These are phyloP conservation scores for Cyclanthera cordifolia DNA, from an alignment of 306 rosid species.

Conservation along the genomic window DNA sequence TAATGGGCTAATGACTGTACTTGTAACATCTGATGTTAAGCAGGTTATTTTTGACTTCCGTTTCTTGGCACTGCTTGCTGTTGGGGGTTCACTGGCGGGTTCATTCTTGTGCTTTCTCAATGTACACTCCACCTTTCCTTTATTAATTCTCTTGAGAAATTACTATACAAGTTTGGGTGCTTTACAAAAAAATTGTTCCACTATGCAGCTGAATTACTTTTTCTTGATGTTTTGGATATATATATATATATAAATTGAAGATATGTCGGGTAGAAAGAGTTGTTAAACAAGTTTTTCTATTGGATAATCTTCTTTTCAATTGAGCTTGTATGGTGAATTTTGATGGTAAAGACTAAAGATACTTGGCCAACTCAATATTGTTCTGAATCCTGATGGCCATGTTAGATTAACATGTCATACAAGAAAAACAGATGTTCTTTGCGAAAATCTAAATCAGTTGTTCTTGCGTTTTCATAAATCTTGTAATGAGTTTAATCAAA, in stretches of 20 bases:
- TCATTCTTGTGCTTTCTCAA: constrained; percentile 89
- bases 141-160: neutral
- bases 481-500: neutral
- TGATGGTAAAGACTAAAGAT: neutral
- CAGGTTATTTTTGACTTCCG: constrained; percentile 91
- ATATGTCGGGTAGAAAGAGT: neutral
- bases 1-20: neutral
- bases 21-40: constrained; percentile 19
- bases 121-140: constrained; percentile 29
- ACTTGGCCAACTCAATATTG: neutral
- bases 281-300: neutral
- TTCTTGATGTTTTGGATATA: neutral
- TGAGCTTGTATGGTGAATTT: neutral
- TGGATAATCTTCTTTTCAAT: neutral
- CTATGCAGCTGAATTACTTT: neutral
- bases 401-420: neutral
- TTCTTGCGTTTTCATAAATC: too few relatives aligned
- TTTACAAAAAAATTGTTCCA: neutral
- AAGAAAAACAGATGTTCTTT: neutral
- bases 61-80: constrained; percentile 84
- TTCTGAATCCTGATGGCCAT: neutral
- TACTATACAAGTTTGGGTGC: neutral
- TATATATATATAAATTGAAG: too few relatives aligned
- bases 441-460: too few relatives aligned
- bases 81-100: constrained; percentile 94